These are phyloP conservation scores for Chimonanthus salicifolius DNA, from an alignment of 164 flowering plant species.

Conservation along the genomic window DNA sequence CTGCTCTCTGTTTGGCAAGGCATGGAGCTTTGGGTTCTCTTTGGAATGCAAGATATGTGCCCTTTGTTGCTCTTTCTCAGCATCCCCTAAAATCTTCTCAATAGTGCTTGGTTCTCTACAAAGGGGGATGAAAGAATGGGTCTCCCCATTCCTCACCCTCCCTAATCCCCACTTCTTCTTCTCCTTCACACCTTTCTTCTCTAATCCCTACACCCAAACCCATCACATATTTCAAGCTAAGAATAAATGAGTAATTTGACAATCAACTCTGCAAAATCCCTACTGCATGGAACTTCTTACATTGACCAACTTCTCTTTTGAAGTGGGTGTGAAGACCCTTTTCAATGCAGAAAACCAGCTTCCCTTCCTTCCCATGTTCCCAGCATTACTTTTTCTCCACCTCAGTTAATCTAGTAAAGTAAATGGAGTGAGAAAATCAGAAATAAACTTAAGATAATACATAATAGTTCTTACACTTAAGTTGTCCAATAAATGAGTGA, in stretches of 20 bases:
- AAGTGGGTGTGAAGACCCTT: constrained; percentile 56
- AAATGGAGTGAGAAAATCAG: not conserved
- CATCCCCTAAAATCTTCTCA: constrained; percentile 88
- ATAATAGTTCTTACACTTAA: too few relatives aligned
- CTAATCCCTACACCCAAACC: constrained; percentile 43
- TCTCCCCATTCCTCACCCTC: constrained; percentile 49
- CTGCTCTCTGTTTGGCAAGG: constrained; percentile 13
- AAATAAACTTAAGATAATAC: too few relatives aligned
- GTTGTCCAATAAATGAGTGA: too few relatives aligned
- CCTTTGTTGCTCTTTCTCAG: constrained; percentile 53
- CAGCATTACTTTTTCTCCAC: constrained; percentile 29
- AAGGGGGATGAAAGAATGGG: constrained; percentile 66
- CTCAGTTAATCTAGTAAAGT: not conserved
- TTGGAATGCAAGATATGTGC: not conserved
- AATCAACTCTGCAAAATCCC: not conserved
- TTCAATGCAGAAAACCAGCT: constrained; percentile 92
- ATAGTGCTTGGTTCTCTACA: constrained; percentile 88
- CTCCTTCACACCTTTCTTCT: constrained; percentile 43
- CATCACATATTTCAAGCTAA: not conserved
- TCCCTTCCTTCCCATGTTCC: constrained; percentile 68
- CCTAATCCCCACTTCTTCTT: constrained; percentile 59
- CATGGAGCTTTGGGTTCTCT: constrained; percentile 3
- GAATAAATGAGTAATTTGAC: not conserved
- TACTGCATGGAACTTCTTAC: constrained; percentile 29
- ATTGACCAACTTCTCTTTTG: constrained; percentile 59